phyloP scores from a whole-genome alignment of 176 grass and related monocot genomes.

The maize (Zea mays) region DNA sequence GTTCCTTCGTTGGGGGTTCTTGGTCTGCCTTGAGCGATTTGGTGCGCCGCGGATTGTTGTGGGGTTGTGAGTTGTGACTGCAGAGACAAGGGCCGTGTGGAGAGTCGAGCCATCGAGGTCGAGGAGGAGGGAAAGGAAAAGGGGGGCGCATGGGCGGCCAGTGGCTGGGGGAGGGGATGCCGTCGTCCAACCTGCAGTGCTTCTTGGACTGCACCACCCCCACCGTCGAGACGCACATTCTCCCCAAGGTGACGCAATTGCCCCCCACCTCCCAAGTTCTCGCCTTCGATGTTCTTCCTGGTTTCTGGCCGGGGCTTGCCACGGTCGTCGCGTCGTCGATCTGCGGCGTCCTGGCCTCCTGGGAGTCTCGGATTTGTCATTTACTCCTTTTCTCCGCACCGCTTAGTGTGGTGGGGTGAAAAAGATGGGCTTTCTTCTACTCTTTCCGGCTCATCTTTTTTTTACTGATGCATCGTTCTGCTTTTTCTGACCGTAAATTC shows the following conservation, averaged over 20 bases:
- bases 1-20: slow-evolving; percentile 13
- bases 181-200: slow-evolving; percentile 65
- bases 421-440: not conserved
- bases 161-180: slow-evolving; percentile 24
- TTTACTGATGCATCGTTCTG: not conserved
- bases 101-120: not conserved
- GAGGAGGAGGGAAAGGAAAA: too few relatives aligned
- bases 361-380: slow-evolving; percentile 34
- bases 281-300: not conserved
- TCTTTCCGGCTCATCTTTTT: not conserved
- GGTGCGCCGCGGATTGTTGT: not conserved
- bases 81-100: not conserved
- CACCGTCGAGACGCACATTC: slow-evolving; percentile 56
- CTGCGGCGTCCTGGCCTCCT: not conserved
- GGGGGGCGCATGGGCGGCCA: slow-evolving; percentile 45
- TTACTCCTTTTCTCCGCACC: slow-evolving; percentile 12
- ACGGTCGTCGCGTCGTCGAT: slow-evolving; percentile 4
- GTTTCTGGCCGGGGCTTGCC: not conserved
- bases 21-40: not conserved
- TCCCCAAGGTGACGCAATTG: slow-evolving; percentile 56
- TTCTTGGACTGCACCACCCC: slow-evolving; percentile 82
- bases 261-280: not conserved
- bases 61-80: not conserved
- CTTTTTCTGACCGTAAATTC: slow-evolving; percentile 20
- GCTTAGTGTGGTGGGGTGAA: not conserved